phyloP scores from a whole-genome alignment of 2,329 filamentous ascomycete genomes.

The Cladorrhinum sp. region DNA sequence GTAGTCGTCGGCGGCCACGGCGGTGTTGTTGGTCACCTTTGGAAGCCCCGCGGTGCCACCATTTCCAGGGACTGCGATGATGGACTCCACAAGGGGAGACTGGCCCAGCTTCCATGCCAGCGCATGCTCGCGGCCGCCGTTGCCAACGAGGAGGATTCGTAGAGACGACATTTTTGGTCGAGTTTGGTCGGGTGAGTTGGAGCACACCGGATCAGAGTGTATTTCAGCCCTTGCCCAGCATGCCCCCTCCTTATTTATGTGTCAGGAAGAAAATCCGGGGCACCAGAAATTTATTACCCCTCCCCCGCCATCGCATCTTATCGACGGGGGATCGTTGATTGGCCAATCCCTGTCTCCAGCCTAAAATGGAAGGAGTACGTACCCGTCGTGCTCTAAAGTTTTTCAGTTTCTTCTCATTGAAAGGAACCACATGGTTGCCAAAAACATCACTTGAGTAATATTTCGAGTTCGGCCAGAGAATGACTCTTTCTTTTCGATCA shows the following conservation, averaged over 20 bases:
- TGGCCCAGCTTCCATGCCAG: slow-evolving; percentile 91
- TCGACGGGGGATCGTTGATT: slow-evolving; percentile 16
- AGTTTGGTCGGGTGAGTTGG: not conserved
- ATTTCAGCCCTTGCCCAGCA: slow-evolving; percentile 9
- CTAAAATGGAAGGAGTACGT: slow-evolving; percentile 15
- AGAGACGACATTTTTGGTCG: slow-evolving; percentile 38
- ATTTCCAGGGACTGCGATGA: slow-evolving; percentile 73
- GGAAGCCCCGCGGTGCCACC: slow-evolving; percentile 73
- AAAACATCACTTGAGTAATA: too few relatives aligned
- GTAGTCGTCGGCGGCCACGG: slow-evolving; percentile 74
- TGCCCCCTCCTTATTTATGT: slow-evolving; percentile 11
- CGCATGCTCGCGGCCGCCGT: slow-evolving; percentile 91
- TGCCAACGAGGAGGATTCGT: slow-evolving; percentile 82
- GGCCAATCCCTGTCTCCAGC: slow-evolving; percentile 18
- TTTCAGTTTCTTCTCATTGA: too few relatives aligned
- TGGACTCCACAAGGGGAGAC: slow-evolving; percentile 72
- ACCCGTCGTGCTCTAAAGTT: not conserved
- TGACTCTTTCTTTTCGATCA: not conserved
- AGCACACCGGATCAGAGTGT: slow-evolving; percentile 15
- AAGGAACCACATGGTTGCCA: too few relatives aligned
- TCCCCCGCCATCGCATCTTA: slow-evolving; percentile 26
- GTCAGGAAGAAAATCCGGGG: slow-evolving; percentile 11
- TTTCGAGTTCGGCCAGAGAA: too few relatives aligned
- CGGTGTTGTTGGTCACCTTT: slow-evolving; percentile 69
- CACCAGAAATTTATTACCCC: slow-evolving; percentile 22